These are phyloP conservation scores for Sodiomyces alkalinus DNA, from an alignment of 2,329 filamentous ascomycete genomes.

Conservation along the genomic window DNA sequence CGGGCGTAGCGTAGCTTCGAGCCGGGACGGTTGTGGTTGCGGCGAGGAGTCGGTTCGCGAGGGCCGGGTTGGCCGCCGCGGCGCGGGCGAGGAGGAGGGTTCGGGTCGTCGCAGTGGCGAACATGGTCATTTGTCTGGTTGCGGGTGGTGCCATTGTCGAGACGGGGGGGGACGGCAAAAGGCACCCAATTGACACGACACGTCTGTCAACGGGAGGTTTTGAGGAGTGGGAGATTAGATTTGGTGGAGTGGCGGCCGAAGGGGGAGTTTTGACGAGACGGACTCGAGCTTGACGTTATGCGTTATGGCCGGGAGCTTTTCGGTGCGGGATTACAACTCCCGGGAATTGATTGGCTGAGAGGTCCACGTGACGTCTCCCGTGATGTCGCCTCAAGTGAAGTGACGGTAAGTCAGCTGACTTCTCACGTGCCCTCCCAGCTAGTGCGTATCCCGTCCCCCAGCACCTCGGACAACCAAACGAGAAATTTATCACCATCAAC, in stretches of 20 bases:
- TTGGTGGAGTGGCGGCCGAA: slow-evolving; percentile 1
- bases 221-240: slow-evolving; percentile 2
- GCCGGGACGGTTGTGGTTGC: slow-evolving; percentile 5
- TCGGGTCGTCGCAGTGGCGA: slow-evolving; percentile 7
- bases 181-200: slow-evolving; percentile 6
- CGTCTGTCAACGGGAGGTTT: slow-evolving; percentile 1
- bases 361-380: slow-evolving; percentile 6
- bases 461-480: slow-evolving; percentile 3
- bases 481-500: slow-evolving; percentile 10
- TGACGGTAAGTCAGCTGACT: too few species aligned
- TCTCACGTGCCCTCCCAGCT: too few species aligned
- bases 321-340: slow-evolving; percentile 10
- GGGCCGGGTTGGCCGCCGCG: slow-evolving; percentile 4
- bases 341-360: slow-evolving; percentile 7
- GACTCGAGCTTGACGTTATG: slow-evolving; percentile 7
- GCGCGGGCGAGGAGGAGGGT: slow-evolving; percentile 4
- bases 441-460: too few species aligned
- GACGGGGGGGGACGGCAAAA: slow-evolving; percentile 4
- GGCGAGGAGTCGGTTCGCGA: slow-evolving; percentile 6
- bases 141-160: slow-evolving; percentile 3
- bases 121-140: slow-evolving; percentile 6
- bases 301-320: slow-evolving; percentile 7
- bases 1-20: slow-evolving; percentile 46
- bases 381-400: slow-evolving; percentile 2
- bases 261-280: slow-evolving; percentile 1